Base-by-base conservation (phyloP, 441 rosid genomes). In the Gossypium trilobum region DNA sequence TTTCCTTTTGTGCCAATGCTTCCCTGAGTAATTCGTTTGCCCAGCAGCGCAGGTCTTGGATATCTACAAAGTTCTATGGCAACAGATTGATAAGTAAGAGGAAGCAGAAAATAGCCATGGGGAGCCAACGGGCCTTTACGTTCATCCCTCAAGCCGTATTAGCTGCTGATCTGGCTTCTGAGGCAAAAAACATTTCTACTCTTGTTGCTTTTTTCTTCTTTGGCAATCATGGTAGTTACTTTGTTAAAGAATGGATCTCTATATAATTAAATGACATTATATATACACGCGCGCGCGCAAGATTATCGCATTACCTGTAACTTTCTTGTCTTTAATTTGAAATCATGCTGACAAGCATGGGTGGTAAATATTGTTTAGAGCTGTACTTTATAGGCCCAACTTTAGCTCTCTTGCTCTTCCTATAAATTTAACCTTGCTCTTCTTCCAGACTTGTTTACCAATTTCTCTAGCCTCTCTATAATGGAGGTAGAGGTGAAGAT, bases 101-200 rank as follows among this genome's bases (percentile, higher is more conserved):
- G 67, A 82, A 78, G 75, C 77, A 81, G 17, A 82, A 75, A 52
- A 52, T 78, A n/a, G 56, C 74, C 33, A 71, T 73, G 74, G 82
- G 79, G 73, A 64, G 71, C 36, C 80, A 72, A 78, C 84, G 73
- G 56, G 39, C 80, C 39, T 72, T 75, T 70, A 54, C 82, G 0
- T 60, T 82, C 72, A 59, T 72, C 67, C 85, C 97, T 19, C 84
- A 80, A 39, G 91, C 97, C 62, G 87, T 87, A 3, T 83, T 95
- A 71, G 84, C 95, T 13, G 78, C 84, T 85, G 91, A 87, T 84
- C 85, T 90, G 1, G 70, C 91, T 71, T 82, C 91, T 36, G 84
- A 88, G 96, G 97, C 89, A 68, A 65, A 52, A 27, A n/a, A n/a
- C 6, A 5, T n/a, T 46, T 23, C 65, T 31, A n/a, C 42, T 16